Evolutionary conservation across 192 early-diverging fungal genomes (phyloP).

Genomic region (Linnemannia schmuckeri): DNA sequence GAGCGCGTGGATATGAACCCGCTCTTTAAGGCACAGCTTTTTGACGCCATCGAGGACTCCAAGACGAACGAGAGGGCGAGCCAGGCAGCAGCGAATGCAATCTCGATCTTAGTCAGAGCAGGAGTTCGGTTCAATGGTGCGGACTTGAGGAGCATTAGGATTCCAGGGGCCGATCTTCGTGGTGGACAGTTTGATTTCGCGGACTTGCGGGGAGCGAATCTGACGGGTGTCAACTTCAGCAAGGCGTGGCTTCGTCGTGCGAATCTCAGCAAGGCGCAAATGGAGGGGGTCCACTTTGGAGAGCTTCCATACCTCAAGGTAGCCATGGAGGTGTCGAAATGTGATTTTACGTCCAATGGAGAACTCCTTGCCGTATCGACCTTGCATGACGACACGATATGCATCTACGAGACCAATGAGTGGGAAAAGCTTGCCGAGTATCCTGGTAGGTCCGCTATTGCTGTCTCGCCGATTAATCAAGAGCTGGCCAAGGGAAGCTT

Average conservation of each 20-base stretch:
- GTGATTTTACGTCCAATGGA: background rate
- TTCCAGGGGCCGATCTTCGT: constrained; percentile 5
- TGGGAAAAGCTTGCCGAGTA: background rate
- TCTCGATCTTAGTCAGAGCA: constrained; percentile 6
- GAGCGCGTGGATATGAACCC: background rate
- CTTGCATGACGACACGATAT: background rate
- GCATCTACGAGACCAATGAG: background rate
- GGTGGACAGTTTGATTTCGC: background rate
- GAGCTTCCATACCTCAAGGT: background rate
- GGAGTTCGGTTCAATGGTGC: background rate
- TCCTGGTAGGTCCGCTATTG: background rate
- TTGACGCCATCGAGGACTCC: background rate
- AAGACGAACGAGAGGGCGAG: background rate
- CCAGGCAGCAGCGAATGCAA: constrained; percentile 8
- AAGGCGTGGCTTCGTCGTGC: background rate
- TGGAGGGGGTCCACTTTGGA: background rate
- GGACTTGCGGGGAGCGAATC: background rate
- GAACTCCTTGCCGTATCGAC: too few relatives aligned
- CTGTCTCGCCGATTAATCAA: background rate
- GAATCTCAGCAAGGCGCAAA: background rate
- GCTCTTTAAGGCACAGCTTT: constrained; percentile 2
- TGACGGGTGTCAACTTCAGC: background rate
- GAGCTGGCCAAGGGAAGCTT: background rate
- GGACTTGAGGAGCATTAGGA: background rate
- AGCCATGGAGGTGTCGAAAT: background rate